These are phyloP conservation scores for Nothophaeocryptopus gaeumannii DNA, from an alignment of 2,329 filamentous ascomycete species.

Conservation along the genomic window DNA sequence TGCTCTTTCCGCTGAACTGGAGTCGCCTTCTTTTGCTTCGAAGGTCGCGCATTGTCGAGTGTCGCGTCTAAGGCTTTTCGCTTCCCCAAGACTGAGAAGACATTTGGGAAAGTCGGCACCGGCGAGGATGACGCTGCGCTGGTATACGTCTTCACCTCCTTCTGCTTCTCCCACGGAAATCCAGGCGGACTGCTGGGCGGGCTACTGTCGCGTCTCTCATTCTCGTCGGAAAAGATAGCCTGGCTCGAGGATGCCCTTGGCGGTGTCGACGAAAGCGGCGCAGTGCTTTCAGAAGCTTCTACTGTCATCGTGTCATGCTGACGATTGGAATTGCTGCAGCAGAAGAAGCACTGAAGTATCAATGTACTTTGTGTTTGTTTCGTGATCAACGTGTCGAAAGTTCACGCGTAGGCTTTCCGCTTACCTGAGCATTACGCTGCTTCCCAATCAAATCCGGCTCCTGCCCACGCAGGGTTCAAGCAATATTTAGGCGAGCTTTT, in stretches of 20 bases:
- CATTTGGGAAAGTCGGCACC: constrained; percentile 26
- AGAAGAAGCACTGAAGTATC: too few species aligned
- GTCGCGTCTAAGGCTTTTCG: constrained; percentile 26
- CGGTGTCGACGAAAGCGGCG: constrained; percentile 24
- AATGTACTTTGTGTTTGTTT: too few species aligned
- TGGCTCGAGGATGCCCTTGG: constrained; percentile 15
- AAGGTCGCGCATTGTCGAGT: constrained; percentile 35
- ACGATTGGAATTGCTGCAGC: too few species aligned
- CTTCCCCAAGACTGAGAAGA: constrained; percentile 34
- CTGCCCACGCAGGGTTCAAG: neutral
- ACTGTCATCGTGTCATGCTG: too few species aligned
- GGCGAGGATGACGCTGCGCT: constrained; percentile 32
- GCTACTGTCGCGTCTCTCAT: constrained; percentile 35
- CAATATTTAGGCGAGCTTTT: neutral
- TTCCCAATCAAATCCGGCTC: too few species aligned
- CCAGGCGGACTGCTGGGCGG: constrained; percentile 54
- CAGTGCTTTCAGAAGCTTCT: constrained; percentile 8
- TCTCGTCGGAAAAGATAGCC: constrained; percentile 27
- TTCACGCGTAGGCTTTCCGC: constrained; percentile 3
- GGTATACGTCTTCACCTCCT: neutral
- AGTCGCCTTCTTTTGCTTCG: constrained; percentile 30
- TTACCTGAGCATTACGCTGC: too few species aligned
- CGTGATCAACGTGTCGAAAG: constrained; percentile 4
- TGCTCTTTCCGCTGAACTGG: constrained; percentile 28
- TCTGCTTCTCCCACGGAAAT: constrained; percentile 35